Base-by-base conservation (phyloP, 2,329 filamentous ascomycete genomes). In the Fusarium paranaense region DNA sequence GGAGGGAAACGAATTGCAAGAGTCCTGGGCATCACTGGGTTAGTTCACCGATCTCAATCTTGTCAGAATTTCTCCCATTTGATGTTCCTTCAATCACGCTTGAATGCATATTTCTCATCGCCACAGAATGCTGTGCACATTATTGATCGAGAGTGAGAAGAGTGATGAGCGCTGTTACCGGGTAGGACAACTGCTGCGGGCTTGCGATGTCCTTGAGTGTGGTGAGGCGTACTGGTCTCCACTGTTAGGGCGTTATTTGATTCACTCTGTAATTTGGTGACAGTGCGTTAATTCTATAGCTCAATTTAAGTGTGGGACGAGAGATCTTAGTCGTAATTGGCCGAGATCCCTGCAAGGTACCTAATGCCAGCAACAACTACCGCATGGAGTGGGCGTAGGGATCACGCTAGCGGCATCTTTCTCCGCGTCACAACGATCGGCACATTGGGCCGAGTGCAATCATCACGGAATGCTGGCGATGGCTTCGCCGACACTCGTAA, bases 401-500 rank as follows among this genome's bases (percentile, higher is more conserved):
- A 13, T 42, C n/a, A 20, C 40, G 40, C 40, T 45, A 45, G 40
- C 40, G 40, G 40, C 40, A 45, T 45, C 40, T 45, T 45, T 22
- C n/a, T 45, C 40, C 40, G 40, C 6, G 20, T 4, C 22, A 38
- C 9, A 5, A 10, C 2, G 37, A 9, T 22, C 40, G 40, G 40
- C 40, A 45, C 11, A 13, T 14, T 22, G 40, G 20, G 20, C 40
- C 40, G 40, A 45, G 20, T 9, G 16, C 11, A 45, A 22, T 16
- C 0, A 25, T 45, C 6, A 22, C 7, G 6, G 20, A 14, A 42
- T n/a, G 13, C 40, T 14, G 6, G 40, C 13, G 20, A 45, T 13
- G 38, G n/a, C 40, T 14, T 45, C 40, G 20, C 6, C 6, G 13
- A 22, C 20, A 45, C 40, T 14, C 20, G 40, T 22, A 9, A 13